Base-by-base conservation (phyloP, 1,284 basidiomycete species). In the Pseudomicrostroma phylloplanum region DNA sequence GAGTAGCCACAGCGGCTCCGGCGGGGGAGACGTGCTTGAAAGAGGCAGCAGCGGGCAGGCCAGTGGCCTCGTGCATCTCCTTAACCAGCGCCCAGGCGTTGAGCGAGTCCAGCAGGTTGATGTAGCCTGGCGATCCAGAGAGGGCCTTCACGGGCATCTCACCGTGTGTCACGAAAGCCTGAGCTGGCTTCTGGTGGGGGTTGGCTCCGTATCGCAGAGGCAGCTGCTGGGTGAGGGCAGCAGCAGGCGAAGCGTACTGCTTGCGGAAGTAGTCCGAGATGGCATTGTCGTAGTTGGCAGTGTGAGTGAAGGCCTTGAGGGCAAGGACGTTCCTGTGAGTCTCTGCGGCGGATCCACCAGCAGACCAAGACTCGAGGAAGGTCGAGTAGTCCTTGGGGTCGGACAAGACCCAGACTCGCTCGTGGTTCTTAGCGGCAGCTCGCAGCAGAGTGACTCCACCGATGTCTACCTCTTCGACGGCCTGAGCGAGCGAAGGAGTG, bases 21-120 rank as follows among this genome's bases (percentile, higher is more conserved):
- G 94, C 94, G 12, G 94, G 94, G 21, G 93, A 97, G 64, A 98
- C 96, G 80, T 99, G 94, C 84, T 99, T 99, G 88, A 98, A 99
- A 0, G 93, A 97, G 2, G 94, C 92, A 17, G 94, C 94, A 25
- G 96, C 96, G 17, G 96, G 92, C 58, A 97, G 86, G 58, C 78
- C 68, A 39, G 82, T 86, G 0, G 89, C 90, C 71, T 87, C 88
- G 57, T 92, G 87, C 11, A 99, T 86, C 80, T 99, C 94, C 78
- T 89, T 91, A 66, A 99, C 94, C 56, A 99, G 86, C 0, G 91
- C 94, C 80, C 90, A 99, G 8, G 94, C 94, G 82, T 97, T 97
- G 76, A 99, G 86, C 0, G 92, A 92, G 76, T 98, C 96, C 62
- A 99, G 85, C n/a, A 98, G 85, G 83, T 99, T 98, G 84, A 99